Evolutionary conservation across 441 rosid species (phyloP), one percentile per base, ranked within the genome.

Genomic region (Cnidoscolus chayamansa): DNA sequence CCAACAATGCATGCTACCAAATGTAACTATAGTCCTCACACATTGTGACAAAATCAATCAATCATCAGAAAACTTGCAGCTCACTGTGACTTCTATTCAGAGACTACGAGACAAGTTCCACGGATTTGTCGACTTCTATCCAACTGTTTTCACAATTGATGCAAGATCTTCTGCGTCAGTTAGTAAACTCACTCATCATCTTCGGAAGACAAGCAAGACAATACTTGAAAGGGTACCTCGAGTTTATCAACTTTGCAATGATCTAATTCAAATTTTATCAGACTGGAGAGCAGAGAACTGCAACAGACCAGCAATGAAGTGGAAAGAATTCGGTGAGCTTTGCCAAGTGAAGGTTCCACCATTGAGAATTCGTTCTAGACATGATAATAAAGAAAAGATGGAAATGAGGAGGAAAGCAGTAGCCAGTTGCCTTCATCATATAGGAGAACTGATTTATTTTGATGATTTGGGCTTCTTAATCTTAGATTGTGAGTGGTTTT

Each of bases 171-270:
- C 95, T 32, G 81, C 91, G 55, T 92, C 97, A 1, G 97, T 91
- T 57, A 86, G 88, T 67, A 88, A 85, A 80, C 88, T 95, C 77
- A 76, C 90, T 7, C 86, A 86, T 72, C 98, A 95, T 76, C 78
- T 95, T 68, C 78, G 86, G 68, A 87, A 80, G 81, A 87, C 86
- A 30, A 87, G 92, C 84, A 92, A 83, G 81, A 86, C 93, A 31
- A 76, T 90, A 61, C 97, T 91, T 37, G 86, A 90, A 74, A 84
- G 92, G 82, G 96, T 91, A 19, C 96, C 97, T 25, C 84, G 89
- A 70, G 90, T 92, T 77, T 92, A 92, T 83, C 94, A 91, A 84
- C 93, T 91, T 37, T 95, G 96, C 88, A 87, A 86, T 74, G 99
- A 95, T 74, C 75, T 90, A 65, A 76, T 82, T 72, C 93, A 82